phyloP scores from a whole-genome alignment of 2,329 filamentous ascomycete species.

The Phaeosphaeriaceae sp. region DNA sequence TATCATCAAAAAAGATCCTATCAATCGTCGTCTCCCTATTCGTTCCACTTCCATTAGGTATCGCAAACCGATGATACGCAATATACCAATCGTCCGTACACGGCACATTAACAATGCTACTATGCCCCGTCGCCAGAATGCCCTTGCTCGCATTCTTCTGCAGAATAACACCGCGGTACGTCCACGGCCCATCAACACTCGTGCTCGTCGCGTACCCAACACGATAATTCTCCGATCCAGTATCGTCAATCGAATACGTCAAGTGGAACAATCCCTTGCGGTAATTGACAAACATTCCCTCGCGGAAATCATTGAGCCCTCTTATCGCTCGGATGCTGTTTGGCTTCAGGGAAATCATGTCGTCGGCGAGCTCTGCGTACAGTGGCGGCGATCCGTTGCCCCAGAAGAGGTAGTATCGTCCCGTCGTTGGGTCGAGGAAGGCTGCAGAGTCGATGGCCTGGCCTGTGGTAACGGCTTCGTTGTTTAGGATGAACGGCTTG shows the following conservation, averaged over 20 bases:
- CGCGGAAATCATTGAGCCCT: constrained; percentile 32
- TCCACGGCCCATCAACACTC: constrained; percentile 32
- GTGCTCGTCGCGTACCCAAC: constrained; percentile 34
- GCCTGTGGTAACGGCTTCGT: constrained; percentile 26
- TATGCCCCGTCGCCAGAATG: constrained; percentile 35
- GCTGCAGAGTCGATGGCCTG: constrained; percentile 36
- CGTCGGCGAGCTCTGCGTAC: constrained; percentile 29
- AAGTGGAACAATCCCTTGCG: constrained; percentile 32
- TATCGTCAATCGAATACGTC: constrained; percentile 39
- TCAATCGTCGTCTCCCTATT: constrained; percentile 34
- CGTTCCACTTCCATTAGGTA: constrained; percentile 32
- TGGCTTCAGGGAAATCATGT: constrained; percentile 29
- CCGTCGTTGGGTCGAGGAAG: constrained; percentile 31
- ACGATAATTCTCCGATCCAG: constrained; percentile 33
- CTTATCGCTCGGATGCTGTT: constrained; percentile 17
- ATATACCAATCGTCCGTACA: constrained; percentile 40
- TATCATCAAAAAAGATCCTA: constrained; percentile 28
- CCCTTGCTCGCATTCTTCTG: constrained; percentile 30
- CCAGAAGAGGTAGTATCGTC: constrained; percentile 39
- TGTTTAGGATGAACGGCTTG: constrained; percentile 36
- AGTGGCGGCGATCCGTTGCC: constrained; percentile 27
- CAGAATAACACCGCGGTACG: constrained; percentile 30
- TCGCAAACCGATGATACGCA: constrained; percentile 36
- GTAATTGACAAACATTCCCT: constrained; percentile 35
- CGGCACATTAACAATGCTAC: constrained; percentile 34